phyloP scores from a whole-genome alignment of 1,139 yeast species.

The Yamadazyma dushanensis region DNA sequence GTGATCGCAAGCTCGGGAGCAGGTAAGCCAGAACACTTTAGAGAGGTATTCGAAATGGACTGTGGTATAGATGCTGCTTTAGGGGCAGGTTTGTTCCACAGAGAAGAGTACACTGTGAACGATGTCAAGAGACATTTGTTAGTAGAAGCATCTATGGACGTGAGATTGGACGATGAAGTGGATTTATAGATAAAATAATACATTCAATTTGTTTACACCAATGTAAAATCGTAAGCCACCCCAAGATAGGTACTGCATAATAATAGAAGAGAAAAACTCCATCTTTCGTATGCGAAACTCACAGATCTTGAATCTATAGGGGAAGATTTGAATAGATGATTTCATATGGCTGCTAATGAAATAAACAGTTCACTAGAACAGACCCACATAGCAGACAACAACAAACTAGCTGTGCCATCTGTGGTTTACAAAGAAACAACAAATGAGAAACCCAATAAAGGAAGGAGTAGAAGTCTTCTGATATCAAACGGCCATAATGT shows the following conservation, averaged over 20 bases:
- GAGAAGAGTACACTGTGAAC: conserved; percentile 85
- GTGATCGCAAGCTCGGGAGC: conserved; percentile 98
- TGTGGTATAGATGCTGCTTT: conserved; percentile 93
- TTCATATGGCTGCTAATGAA: not conserved
- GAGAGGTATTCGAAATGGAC: conserved; percentile 70
- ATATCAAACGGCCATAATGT: conserved; percentile 23
- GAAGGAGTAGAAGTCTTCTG: conserved; percentile 18
- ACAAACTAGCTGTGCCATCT: too few species aligned
- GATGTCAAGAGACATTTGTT: conserved; percentile 72
- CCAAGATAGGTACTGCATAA: too few species aligned
- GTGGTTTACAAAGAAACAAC: not conserved
- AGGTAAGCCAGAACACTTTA: conserved; percentile 86
- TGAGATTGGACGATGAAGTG: conserved; percentile 33
- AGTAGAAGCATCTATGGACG: conserved; percentile 31
- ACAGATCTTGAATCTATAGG: not conserved
- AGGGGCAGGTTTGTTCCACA: conserved; percentile 97
- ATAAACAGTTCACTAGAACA: not conserved
- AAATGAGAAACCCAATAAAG: not conserved
- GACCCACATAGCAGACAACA: too few species aligned
- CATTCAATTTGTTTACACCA: too few species aligned
- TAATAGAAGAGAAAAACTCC: not conserved
- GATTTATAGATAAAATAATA: conserved; percentile 20
- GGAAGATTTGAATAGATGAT: not conserved
- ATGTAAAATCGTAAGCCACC: not conserved
- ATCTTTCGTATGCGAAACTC: not conserved